Percentiles rank a stretch among this genome's conserved stretches.
Conservation (phyloP, 2,329 filamentous ascomycete genomes). For the Stylonectria norvegica region DNA sequence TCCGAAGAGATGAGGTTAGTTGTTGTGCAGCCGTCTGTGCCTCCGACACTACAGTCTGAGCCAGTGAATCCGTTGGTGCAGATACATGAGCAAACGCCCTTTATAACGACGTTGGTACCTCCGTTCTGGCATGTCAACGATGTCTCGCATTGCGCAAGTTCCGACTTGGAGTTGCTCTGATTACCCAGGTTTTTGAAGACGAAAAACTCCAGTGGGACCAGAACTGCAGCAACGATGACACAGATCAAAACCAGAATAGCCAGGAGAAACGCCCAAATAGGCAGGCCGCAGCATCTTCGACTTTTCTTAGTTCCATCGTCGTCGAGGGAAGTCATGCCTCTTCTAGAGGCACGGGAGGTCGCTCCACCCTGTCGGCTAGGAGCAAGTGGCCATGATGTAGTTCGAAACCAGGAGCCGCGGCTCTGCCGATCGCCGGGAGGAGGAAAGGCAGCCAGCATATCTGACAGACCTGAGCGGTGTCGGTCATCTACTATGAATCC, state of each 20-base stretch:
- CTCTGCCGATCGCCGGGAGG: slow-evolving; percentile 53
- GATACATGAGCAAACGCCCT: slow-evolving; percentile 74
- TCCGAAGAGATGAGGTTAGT: slow-evolving; percentile 43
- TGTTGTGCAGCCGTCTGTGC: slow-evolving; percentile 51
- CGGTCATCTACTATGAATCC: slow-evolving; percentile 39
- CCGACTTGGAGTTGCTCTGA: slow-evolving; percentile 34
- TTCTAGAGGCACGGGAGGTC: slow-evolving; percentile 20
- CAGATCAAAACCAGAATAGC: slow-evolving; percentile 62
- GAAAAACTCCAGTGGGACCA: slow-evolving; percentile 69
- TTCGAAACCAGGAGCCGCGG: slow-evolving; percentile 43
- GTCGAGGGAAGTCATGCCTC: slow-evolving; percentile 21
- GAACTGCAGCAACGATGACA: slow-evolving; percentile 74
- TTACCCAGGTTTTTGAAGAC: slow-evolving; percentile 52
- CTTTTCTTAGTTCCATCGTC: slow-evolving; percentile 33
- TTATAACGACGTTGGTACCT: slow-evolving; percentile 68
- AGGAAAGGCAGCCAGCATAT: slow-evolving; percentile 64
- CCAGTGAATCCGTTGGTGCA: slow-evolving; percentile 84
- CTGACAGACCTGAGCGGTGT: slow-evolving; percentile 54
- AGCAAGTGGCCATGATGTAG: slow-evolving; percentile 49
- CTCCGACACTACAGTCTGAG: slow-evolving; percentile 46
- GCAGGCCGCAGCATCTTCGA: slow-evolving; percentile 78
- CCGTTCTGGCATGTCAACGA: slow-evolving; percentile 72
- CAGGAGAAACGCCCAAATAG: slow-evolving; percentile 72
- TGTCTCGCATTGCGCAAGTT: slow-evolving; percentile 53
- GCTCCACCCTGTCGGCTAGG: slow-evolving; percentile 21